Percentiles rank a stretch among this genome's conserved stretches.
Evolutionary conservation across 208 protist genomes (phyloP).

Genomic region (Porcisia deanei): DNA sequence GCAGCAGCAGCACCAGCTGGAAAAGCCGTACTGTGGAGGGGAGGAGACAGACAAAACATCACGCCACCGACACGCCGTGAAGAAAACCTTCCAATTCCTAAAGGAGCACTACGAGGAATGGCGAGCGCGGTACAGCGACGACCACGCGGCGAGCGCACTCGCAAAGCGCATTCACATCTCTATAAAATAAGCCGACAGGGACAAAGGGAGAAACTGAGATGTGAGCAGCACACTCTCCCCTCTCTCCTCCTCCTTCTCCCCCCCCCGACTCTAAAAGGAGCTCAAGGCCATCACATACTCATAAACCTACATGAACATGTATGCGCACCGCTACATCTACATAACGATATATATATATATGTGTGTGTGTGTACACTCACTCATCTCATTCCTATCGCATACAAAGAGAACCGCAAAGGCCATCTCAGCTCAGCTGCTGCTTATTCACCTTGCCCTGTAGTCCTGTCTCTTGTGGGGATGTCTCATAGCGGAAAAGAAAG

Average conservation of each 20-base stretch:
- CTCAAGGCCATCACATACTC: not conserved
- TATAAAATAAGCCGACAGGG: slow-evolving; percentile 7
- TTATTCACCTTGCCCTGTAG: too few species aligned
- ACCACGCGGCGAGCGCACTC: slow-evolving; percentile 14
- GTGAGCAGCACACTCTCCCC: not conserved
- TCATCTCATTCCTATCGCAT: too few species aligned
- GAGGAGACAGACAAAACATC: slow-evolving; percentile 32
- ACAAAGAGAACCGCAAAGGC: too few species aligned
- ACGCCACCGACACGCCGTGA: slow-evolving; percentile 17
- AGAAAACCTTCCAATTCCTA: slow-evolving; percentile 44
- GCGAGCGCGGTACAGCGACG: slow-evolving; percentile 27
- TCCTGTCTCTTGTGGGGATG: too few species aligned
- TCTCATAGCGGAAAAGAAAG: too few species aligned
- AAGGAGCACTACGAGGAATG: slow-evolving; percentile 39
- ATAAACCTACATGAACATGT: not conserved
- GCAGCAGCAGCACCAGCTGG: slow-evolving; percentile 12
- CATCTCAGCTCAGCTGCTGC: too few species aligned
- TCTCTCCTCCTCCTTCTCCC: too few species aligned
- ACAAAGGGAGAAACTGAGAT: not conserved
- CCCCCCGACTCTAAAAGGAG: not conserved
- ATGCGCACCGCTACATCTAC: not conserved
- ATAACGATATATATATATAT: not conserved
- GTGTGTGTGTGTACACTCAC: not conserved
- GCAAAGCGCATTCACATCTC: slow-evolving; percentile 34
- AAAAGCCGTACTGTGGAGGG: slow-evolving; percentile 53